Evolutionary conservation across 352 stramenopile species (phyloP), one percentile per base, ranked within the genome.

Genomic region (Salisapilia sapeloensis): DNA sequence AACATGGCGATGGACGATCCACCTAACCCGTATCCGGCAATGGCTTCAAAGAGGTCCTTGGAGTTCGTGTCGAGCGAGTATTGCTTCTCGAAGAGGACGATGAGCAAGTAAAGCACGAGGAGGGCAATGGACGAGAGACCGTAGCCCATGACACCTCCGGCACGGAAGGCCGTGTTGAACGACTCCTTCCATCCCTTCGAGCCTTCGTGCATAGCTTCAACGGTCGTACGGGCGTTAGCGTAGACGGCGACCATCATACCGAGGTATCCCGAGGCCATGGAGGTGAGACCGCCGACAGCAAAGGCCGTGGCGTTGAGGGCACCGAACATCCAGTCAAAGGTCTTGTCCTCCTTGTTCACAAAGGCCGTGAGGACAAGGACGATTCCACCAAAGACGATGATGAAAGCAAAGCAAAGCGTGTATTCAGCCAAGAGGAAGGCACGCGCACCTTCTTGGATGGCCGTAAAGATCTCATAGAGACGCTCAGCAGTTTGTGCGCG

Each of bases 221-320:
- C 79, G 28, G 94, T 98, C 33, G 95, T 99, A 51, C 95, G 85
- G 7, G 96, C 94, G 65, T 99, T 99, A 38, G 93, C 92, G 69
- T 96, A 98, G 13, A 98, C 95, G 17, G 95, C 95, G 22, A 99
- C 92, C 72, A 97, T 97, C 95, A 99, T 99, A 39, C 95, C 95
- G 52, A 99, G 85, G 70, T 98, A 98, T 41, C 95, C 95, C 30
- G 85, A 87, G 17, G 87, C 61, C 66, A 98, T 98, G 28, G 94
- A 99, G 38, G 94, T 98, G 35, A 97, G 57, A 33, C 92, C 95
- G 53, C 96, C 96, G 18, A 99, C 67, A n/a, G 97, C 61, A 57
- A 99, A 99, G 15, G 90, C 90, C 29, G 96, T 75, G 6, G 90
- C 74, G 20, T 93, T 99, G 39, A 98, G 81, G 22, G 78, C 62